Conservation (phyloP, 306 rosid species). For the Vigna reflexopilosa region DNA sequence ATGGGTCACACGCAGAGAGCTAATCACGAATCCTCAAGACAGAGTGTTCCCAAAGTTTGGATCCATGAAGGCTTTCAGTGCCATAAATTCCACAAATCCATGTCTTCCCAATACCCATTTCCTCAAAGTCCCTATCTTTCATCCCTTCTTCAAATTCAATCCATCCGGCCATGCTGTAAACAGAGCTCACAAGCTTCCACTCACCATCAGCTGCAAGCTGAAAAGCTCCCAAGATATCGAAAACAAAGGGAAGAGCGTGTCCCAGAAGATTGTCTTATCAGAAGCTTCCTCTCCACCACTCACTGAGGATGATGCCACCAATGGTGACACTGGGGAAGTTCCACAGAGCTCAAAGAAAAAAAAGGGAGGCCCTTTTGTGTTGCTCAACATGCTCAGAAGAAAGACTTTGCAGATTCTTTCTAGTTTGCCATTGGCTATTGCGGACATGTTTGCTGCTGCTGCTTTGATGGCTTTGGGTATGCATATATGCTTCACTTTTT, state of each 20-base stretch:
- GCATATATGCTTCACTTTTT: slow-evolving; percentile 38
- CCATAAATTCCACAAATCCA: slow-evolving; percentile 50
- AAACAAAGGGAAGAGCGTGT: slow-evolving; percentile 45
- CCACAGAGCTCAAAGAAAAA: slow-evolving; percentile 48
- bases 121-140: slow-evolving; percentile 49
- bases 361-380: slow-evolving; percentile 48
- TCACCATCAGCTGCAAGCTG: slow-evolving; percentile 54
- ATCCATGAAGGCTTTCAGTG: slow-evolving; percentile 56
- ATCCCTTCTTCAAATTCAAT: slow-evolving; percentile 51
- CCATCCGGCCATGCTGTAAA: slow-evolving; percentile 36
- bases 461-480: slow-evolving; percentile 85
- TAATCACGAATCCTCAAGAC: not conserved
- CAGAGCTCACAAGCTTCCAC: slow-evolving; percentile 34
- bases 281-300: slow-evolving; percentile 76
- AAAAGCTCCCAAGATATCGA: slow-evolving; percentile 62
- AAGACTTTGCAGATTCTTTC: slow-evolving; percentile 71
- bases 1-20: slow-evolving; percentile 25
- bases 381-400: slow-evolving; percentile 59
- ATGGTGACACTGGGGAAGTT: slow-evolving; percentile 44
- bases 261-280: slow-evolving; percentile 75
- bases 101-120: slow-evolving; percentile 53
- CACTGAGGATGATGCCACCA: slow-evolving; percentile 47
- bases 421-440: slow-evolving; percentile 93
- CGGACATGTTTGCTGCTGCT: slow-evolving; percentile 87
- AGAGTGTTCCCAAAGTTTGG: slow-evolving; percentile 24